These are phyloP conservation scores for Elaeagnus macrophylla DNA, from an alignment of 306 rosid genomes.

Conservation along the genomic window DNA sequence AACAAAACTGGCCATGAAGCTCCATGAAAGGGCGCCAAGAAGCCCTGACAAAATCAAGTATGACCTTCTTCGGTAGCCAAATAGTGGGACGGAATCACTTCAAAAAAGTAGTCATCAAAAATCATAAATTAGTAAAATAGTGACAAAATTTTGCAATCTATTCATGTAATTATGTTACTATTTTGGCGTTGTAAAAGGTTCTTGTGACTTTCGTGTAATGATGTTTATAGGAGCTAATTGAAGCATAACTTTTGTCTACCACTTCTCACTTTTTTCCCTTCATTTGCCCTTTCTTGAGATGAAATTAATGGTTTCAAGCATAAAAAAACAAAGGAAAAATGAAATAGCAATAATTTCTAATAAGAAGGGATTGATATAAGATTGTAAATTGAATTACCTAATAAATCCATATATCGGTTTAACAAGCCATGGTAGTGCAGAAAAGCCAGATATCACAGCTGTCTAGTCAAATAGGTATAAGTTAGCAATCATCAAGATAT, in stretches of 20 bases:
- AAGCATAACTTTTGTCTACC: too few species aligned
- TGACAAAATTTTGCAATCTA: too few species aligned
- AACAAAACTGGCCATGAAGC: slow-evolving; percentile 77
- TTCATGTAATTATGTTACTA: too few species aligned
- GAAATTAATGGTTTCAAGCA: too few species aligned
- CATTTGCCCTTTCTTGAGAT: too few species aligned
- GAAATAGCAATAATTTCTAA: neutral
- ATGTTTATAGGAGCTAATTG: too few species aligned
- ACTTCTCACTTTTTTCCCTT: too few species aligned
- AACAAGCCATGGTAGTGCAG: slow-evolving; percentile 88
- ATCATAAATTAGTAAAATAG: too few species aligned
- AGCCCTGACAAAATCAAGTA: slow-evolving; percentile 92
- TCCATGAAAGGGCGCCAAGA: slow-evolving; percentile 95
- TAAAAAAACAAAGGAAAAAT: neutral
- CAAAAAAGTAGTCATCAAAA: slow-evolving; percentile 15
- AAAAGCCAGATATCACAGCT: slow-evolving; percentile 81
- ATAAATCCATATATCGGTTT: slow-evolving; percentile 91
- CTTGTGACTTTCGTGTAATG: neutral
- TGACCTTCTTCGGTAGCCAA: slow-evolving; percentile 94
- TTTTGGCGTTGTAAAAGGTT: too few species aligned
- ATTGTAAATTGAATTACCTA: slow-evolving; percentile 41
- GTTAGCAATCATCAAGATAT: slow-evolving; percentile 26
- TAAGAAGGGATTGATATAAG: slow-evolving; percentile 11
- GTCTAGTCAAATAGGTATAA: slow-evolving; percentile 56
- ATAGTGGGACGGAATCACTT: slow-evolving; percentile 95